Conservation (phyloP, 352 stramenopile genomes). For the Halophytophthora polymorphica region DNA sequence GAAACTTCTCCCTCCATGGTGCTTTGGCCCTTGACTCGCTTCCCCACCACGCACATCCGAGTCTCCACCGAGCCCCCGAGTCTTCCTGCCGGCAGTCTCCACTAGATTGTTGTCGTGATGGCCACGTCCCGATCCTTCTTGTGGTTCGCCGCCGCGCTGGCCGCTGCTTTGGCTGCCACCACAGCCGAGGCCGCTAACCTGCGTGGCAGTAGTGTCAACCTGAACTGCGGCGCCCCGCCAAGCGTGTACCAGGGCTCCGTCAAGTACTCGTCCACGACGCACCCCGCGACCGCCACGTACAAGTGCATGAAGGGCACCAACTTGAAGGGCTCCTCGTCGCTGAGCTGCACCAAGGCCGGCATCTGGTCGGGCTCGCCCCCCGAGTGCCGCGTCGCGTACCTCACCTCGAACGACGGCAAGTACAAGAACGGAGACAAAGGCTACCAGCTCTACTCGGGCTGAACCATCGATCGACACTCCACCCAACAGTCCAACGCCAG, state of each 20-base stretch:
- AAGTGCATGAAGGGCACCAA: slow-evolving; percentile 39
- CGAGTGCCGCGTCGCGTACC: slow-evolving; percentile 46
- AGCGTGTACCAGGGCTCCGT: slow-evolving; percentile 40
- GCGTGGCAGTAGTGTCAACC: slow-evolving; percentile 12
- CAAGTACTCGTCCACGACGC: slow-evolving; percentile 32
- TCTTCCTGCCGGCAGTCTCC: too few relatives aligned
- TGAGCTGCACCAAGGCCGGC: slow-evolving; percentile 34
- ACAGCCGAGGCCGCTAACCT: slow-evolving; percentile 25
- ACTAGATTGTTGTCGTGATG: slow-evolving; percentile 1
- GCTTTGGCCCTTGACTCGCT: too few relatives aligned
- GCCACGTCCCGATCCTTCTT: slow-evolving; percentile 2
- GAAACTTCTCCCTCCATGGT: too few relatives aligned
- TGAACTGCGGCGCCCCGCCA: slow-evolving; percentile 22
- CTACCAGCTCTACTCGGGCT: slow-evolving; percentile 56
- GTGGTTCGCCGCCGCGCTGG: not conserved
- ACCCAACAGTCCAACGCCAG: too few relatives aligned
- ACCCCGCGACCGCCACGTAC: slow-evolving; percentile 33
- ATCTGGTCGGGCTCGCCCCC: slow-evolving; percentile 33
- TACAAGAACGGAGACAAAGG: slow-evolving; percentile 53
- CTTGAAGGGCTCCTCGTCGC: slow-evolving; percentile 27
- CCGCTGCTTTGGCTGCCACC: not conserved
- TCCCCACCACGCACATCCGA: too few relatives aligned
- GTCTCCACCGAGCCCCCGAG: too few relatives aligned
- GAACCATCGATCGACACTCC: slow-evolving; percentile 1
- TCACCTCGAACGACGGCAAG: slow-evolving; percentile 42